A percentile compares a stretch with the other conserved stretches of the same genome.
phyloP scores from a whole-genome alignment of 2,329 filamentous ascomycete species.

The Fusarium pilosicola region DNA sequence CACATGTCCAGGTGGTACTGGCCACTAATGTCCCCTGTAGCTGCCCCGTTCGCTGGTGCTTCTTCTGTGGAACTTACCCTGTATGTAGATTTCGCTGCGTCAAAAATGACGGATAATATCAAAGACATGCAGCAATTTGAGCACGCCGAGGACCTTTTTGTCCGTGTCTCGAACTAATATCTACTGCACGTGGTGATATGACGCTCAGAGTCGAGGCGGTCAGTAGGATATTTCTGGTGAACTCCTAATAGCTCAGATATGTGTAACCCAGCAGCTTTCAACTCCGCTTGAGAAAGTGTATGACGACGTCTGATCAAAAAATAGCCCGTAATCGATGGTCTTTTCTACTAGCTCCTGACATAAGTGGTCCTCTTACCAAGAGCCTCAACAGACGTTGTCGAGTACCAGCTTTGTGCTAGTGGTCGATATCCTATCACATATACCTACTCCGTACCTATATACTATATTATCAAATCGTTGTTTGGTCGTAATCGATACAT shows the following conservation, averaged over 20 bases:
- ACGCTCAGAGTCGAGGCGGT: conserved; percentile 4
- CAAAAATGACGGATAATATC: conserved; percentile 3
- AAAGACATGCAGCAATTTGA: not conserved
- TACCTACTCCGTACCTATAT: not conserved
- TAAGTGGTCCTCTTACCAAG: conserved; percentile 1
- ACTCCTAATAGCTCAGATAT: not conserved
- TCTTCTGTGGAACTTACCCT: conserved; percentile 31
- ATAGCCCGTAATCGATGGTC: not conserved
- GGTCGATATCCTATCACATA: not conserved
- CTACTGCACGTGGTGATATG: not conserved
- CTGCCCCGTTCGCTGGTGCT: conserved; percentile 5
- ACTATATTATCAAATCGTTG: not conserved
- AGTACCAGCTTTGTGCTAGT: not conserved
- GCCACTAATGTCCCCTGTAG: conserved; percentile 10
- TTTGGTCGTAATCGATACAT: not conserved
- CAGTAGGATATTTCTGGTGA: not conserved
- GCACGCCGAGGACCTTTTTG: conserved; percentile 10
- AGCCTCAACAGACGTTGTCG: conserved; percentile 15
- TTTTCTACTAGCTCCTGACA: not conserved
- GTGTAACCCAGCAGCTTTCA: not conserved
- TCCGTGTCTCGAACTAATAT: conserved; percentile 3
- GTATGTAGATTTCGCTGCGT: conserved; percentile 15
- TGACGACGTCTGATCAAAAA: conserved; percentile 10
- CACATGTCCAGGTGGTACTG: conserved; percentile 1
- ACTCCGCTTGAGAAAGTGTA: not conserved